phyloP scores from a whole-genome alignment of 2,329 filamentous ascomycete species.

The Talaromyces sp. region DNA sequence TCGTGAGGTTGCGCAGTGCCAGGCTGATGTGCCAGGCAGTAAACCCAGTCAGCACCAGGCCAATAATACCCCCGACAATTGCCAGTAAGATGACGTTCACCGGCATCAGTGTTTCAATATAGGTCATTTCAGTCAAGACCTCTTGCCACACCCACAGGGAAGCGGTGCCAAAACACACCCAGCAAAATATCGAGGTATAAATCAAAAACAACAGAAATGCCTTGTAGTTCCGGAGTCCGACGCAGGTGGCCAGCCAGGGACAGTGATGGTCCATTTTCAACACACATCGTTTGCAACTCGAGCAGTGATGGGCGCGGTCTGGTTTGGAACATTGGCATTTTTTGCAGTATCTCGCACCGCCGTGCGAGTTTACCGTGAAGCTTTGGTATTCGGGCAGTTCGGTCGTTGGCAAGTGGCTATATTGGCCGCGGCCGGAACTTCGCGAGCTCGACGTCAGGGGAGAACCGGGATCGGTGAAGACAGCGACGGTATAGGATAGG shows the following conservation, averaged over 20 bases:
- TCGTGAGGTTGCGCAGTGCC: slow-evolving; percentile 75
- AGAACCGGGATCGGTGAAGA: slow-evolving; percentile 84
- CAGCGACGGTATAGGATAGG: slow-evolving; percentile 85
- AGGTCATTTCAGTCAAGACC: slow-evolving; percentile 65
- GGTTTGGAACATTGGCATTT: slow-evolving; percentile 95
- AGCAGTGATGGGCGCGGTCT: slow-evolving; percentile 95
- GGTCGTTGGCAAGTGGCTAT: slow-evolving; percentile 75
- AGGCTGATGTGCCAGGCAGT: slow-evolving; percentile 88
- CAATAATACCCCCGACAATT: slow-evolving; percentile 86
- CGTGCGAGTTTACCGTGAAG: slow-evolving; percentile 89
- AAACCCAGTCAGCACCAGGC: slow-evolving; percentile 81
- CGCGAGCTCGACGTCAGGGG: slow-evolving; percentile 37
- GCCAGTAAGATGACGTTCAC: slow-evolving; percentile 87
- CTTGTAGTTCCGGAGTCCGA: slow-evolving; percentile 93
- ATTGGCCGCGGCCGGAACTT: slow-evolving; percentile 42
- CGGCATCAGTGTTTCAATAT: slow-evolving; percentile 73
- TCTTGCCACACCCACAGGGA: slow-evolving; percentile 81
- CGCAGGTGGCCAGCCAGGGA: slow-evolving; percentile 93
- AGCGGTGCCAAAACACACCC: slow-evolving; percentile 72
- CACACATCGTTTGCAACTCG: slow-evolving; percentile 87
- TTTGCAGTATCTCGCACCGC: slow-evolving; percentile 86
- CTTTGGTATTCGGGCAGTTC: slow-evolving; percentile 62
- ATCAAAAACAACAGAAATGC: slow-evolving; percentile 87
- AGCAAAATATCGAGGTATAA: slow-evolving; percentile 83
- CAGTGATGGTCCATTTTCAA: slow-evolving; percentile 99